A percentile compares a stretch with the other conserved stretches of the same genome.
Conservation (phyloP, 192 early-diverging fungal genomes). For the Umbelopsis sp. region DNA sequence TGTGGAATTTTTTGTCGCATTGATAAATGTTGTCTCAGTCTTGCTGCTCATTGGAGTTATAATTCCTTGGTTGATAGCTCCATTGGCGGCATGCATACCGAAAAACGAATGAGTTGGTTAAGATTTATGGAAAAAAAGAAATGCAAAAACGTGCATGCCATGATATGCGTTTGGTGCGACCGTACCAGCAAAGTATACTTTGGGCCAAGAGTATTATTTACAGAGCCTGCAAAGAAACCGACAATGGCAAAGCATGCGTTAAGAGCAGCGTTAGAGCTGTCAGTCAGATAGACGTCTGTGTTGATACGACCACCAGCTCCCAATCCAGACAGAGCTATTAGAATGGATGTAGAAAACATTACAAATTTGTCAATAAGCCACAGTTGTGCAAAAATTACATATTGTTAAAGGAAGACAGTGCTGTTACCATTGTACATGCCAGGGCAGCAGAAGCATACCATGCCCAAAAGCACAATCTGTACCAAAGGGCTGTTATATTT, state of each 20-base stretch:
- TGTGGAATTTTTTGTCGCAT: slow-evolving; percentile 8
- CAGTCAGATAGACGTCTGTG: slow-evolving; percentile 29
- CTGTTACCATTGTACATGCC: slow-evolving; percentile 78
- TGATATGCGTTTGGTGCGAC: background rate
- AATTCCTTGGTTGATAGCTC: slow-evolving; percentile 4
- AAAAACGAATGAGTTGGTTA: no score
- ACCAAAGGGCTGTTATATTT: slow-evolving; percentile 56
- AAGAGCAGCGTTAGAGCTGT: slow-evolving; percentile 30
- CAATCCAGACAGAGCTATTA: slow-evolving; percentile 44
- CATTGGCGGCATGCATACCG: background rate
- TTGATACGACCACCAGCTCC: slow-evolving; percentile 40
- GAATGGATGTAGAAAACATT: no score
- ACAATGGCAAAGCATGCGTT: slow-evolving; percentile 36
- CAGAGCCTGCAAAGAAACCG: slow-evolving; percentile 38
- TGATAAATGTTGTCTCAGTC: slow-evolving; percentile 10
- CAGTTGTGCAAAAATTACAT: slow-evolving; percentile 53
- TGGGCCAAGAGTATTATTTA: slow-evolving; percentile 31
- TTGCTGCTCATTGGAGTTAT: slow-evolving; percentile 4
- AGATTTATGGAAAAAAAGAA: no score
- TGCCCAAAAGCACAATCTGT: slow-evolving; percentile 71
- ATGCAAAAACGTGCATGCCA: no score
- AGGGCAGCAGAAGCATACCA: slow-evolving; percentile 78
- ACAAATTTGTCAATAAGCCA: no score
- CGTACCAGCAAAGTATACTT: slow-evolving; percentile 24
- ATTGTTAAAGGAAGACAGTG: no score